Evolutionary conservation across 345 rosid species (phyloP).

Genomic region (Lenwebbia sp.): DNA sequence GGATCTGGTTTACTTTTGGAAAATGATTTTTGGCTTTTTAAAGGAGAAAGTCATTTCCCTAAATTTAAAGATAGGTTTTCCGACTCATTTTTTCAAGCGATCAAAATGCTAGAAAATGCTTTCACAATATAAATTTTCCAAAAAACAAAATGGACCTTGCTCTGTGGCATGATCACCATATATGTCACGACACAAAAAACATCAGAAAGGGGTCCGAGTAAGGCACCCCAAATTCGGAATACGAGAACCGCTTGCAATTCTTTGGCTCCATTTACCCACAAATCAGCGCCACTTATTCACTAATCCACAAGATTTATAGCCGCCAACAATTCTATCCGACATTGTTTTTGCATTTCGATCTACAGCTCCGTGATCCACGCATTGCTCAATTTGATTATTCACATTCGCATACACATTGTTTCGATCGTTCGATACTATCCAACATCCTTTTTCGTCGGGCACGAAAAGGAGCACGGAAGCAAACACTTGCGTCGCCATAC

Average conservation of each 20-base stretch:
- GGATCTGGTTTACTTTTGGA: neutral
- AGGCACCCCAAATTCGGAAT: neutral
- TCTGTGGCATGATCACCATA: neutral
- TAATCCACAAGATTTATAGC: too few relatives aligned
- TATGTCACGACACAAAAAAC: neutral
- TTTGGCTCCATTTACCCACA: too few relatives aligned
- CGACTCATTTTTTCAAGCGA: accelerated
- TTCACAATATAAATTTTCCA: neutral
- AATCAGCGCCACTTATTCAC: neutral
- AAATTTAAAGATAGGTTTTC: neutral
- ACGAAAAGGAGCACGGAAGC: neutral
- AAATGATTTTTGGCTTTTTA: neutral
- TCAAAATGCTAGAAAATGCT: neutral
- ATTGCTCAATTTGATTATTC: neutral
- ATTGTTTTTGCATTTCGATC: too few relatives aligned
- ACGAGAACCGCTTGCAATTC: too few relatives aligned
- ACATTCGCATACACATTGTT: neutral
- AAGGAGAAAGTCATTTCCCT: neutral
- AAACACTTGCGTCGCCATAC: neutral
- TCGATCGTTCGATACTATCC: neutral
- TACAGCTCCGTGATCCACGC: neutral
- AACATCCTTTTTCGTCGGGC: neutral
- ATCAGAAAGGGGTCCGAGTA: neutral
- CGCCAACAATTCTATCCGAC: too few relatives aligned
- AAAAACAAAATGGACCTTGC: neutral